Percentiles rank a stretch among this genome's conserved stretches.
These are phyloP conservation scores for Lagenaria siceraria DNA, from an alignment of 306 rosid genomes.

Conservation along the genomic window DNA sequence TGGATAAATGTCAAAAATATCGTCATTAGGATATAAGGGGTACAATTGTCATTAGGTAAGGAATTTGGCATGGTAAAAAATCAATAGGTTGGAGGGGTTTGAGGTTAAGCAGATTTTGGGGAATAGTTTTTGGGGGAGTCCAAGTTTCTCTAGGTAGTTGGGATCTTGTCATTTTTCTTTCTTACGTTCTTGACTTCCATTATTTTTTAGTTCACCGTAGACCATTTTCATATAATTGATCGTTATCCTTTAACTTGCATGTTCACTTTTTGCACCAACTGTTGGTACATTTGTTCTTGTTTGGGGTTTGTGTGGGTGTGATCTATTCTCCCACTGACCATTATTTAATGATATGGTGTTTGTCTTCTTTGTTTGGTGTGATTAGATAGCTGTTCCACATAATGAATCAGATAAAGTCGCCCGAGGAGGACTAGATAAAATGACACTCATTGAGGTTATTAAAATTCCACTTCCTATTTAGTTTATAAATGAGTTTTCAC, in stretches of 20 bases:
- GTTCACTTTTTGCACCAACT: not conserved
- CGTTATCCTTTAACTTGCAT: not conserved
- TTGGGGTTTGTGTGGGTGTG: not conserved
- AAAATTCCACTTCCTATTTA: not conserved
- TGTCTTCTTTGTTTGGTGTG: not conserved
- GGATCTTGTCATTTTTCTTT: not conserved
- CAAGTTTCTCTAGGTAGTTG: not conserved
- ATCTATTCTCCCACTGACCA: not conserved
- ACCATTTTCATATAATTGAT: no score
- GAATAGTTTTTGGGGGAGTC: not conserved
- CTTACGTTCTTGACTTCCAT: not conserved
- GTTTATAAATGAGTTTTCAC: constrained; percentile 6
- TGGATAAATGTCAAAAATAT: not conserved
- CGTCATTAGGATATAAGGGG: not conserved
- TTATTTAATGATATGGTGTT: not conserved
- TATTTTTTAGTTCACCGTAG: not conserved
- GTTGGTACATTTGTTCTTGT: not conserved
- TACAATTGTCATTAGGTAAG: not conserved
- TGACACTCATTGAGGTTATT: constrained; percentile 85
- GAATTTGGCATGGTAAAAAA: not conserved
- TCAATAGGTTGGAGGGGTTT: not conserved
- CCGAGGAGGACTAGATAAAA: constrained; percentile 79
- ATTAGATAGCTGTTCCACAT: constrained; percentile 78
- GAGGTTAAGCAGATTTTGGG: not conserved
- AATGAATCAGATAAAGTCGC: constrained; percentile 69